Base-by-base conservation (phyloP, 2,329 filamentous ascomycete species). In the Botrytis paeoniae region DNA sequence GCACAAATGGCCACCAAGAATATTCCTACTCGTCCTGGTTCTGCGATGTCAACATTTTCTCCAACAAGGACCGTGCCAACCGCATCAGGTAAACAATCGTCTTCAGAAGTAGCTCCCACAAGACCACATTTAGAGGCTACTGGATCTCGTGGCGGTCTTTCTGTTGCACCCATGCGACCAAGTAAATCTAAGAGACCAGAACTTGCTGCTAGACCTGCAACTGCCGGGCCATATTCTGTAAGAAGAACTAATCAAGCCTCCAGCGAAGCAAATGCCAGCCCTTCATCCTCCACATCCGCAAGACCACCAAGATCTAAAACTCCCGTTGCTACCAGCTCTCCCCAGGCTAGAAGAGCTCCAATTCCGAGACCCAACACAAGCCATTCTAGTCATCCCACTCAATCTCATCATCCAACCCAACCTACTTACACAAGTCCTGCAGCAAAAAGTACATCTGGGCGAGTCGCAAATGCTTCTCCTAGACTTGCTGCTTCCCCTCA, bases 161-260 rank as follows among this genome's bases (percentile, higher is more conserved):
- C 89, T 16, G 88, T 87, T 63, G 89, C 89, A 41, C 89, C 89
- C 1, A 88, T 91, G 85, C 84, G 89, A 72, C 89, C 89, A 65
- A 84, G 85, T 60, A 87, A 86, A 80, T 78, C 80, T n/a, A 78
- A 78, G 76, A 84, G 87, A 60, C 88, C 89, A 4, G 89, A 91
- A 62, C 72, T 79, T 72, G 83, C 88, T 77, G 85, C 85, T 61
- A 85, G 89, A 73, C 89, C 89, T 48, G 89, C 89, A 20, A 91
- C 89, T 20, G 89, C 89, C 18, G 89, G 89, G 0, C 89, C 89
- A 0, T 91, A 91, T 79, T 91, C 89, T 32, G 85, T 89, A 16
- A 84, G 89, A 76, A 84, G 79, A 68, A 77, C 78, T 48, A 77
- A 80, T 75, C 77, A 73, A 48, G 74, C 78, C 54, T 78, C 76